These are phyloP conservation scores for Phialophora macrospora DNA, from an alignment of 2,329 filamentous ascomycete genomes.

Conservation along the genomic window DNA sequence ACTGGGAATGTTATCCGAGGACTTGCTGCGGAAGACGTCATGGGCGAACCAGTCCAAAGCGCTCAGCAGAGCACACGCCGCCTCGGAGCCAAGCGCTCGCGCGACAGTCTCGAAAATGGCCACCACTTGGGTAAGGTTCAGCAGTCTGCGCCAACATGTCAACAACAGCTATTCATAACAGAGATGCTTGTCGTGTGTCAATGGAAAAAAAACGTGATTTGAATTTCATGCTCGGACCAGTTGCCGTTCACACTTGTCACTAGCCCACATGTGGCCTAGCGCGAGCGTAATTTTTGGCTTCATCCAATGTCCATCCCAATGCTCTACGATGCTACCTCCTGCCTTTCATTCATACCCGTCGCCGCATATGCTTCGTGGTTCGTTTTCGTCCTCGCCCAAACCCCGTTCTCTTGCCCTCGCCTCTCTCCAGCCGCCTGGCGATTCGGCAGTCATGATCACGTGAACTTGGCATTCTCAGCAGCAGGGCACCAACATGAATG, in stretches of 20 bases:
- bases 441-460: not conserved
- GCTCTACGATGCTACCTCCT: not conserved
- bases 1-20: too few species aligned
- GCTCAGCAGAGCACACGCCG: not conserved
- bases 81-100: not conserved
- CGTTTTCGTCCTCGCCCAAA: not conserved
- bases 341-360: not conserved
- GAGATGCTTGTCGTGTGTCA: not conserved
- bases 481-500: not conserved
- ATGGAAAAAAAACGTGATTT: not conserved
- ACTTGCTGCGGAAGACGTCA: too few species aligned
- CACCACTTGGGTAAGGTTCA: not conserved
- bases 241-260: not conserved
- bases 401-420: not conserved
- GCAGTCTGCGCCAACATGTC: not conserved
- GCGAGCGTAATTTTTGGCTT: not conserved
- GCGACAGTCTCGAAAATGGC: not conserved
- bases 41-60: not conserved
- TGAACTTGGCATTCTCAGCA: not conserved
- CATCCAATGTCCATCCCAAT: constrained; percentile 2
- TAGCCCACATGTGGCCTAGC: not conserved
- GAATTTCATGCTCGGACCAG: not conserved
- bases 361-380: not conserved
- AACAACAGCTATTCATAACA: not conserved
- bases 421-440: not conserved